Evolutionary conservation across 192 early-diverging fungal genomes (phyloP), one percentile per base, ranked within the genome.

Genomic region (Haplosporangium gracile): DNA sequence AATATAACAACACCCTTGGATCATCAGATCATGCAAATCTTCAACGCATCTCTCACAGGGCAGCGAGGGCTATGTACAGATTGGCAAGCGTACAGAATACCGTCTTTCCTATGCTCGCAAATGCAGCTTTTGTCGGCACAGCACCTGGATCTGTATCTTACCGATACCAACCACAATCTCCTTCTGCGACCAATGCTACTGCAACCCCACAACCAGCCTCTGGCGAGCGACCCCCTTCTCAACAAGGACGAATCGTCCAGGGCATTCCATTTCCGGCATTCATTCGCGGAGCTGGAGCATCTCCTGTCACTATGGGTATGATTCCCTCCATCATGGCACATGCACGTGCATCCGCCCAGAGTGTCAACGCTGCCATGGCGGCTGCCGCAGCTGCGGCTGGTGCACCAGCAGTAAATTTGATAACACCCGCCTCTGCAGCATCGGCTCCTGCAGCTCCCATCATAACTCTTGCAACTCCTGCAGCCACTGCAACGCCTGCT

Each of bases 1-100:
- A 85, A 42, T 80, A 77, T 49, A 72, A 55, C 29, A 65, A 65
- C 60, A 32, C 29, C 10, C n/a, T 65, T 70, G 73, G 68, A 51
- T 42, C 70, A 10, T 49, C 78, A 6, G 78, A 79, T 5, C 78
- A 75, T 15, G 26, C 38, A 57, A 42, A 42, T 32, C 60, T 85
- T 26, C 83, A 85, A 38, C 70, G 47, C 7, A 74, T 49, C 16
- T 85, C 83, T 3, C 51, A 80, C 53, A 80, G 83, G 26, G 78
- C 83, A 29, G 83, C 83, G 26, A 76, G 83, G 18, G 83, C 83
- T 4, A 85, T 85, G 83, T 76, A 85, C 75, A 63, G 83, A 77
- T 70, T 85, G 53, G 83, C 83, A 51, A 85, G 83, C 43, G 83
- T 85, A 36, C 83, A 85, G 47, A 85, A 85, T 45, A 85, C 83